Evolutionary conservation across 305 asterid genomes (phyloP), one percentile per base, ranked within the genome.

Genomic region (Rubia balearica): DNA sequence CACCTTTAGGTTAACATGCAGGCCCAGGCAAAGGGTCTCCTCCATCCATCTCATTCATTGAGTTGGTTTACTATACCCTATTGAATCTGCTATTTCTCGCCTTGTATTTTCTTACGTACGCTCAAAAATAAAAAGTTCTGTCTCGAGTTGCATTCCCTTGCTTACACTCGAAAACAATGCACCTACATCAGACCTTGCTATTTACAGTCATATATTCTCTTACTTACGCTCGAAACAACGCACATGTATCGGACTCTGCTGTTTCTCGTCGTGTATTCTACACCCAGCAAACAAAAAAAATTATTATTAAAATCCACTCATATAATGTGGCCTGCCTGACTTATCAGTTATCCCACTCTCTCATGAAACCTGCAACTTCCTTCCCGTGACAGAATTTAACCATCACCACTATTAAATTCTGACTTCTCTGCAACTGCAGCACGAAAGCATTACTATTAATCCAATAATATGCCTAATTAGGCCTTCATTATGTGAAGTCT

Each of bases 301-400:
- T 41, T 41, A 4, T 8, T 1, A 4, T 5, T 1, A 48, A 48
- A 14, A 48, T 48, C 55, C n/a, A 48, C 19, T 41, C 43, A 0
- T n/a, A 48, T 49, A 49, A 49, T 49, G 21, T 49, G 57, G 57
- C 57, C 57, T 49, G 57, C 57, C 57, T 49, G 57, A 49, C 21
- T 49, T 49, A 14, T 49, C 57, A 49, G 57, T 49, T 49, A 49
- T 14, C 57, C 57, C 57, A 49, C 21, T 49, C 57, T 16, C 57
- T 16, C 22, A 49, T 49, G 57, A 49, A 49, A 14, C 57, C 57
- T 49, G 57, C 57, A 49, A 49, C 57, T 49, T 17, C 57, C 57
- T 49, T 16, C 57, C 57, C 57, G 57, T 49, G 57, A 49, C 57
- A 49, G 57, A 49, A 49, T 49, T 16, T 49, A 49, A 49, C 57